Evolutionary conservation across 495 filamentous ascomycete genomes (phyloP).

Genomic region (Pyrenopolyporus hunteri): DNA sequence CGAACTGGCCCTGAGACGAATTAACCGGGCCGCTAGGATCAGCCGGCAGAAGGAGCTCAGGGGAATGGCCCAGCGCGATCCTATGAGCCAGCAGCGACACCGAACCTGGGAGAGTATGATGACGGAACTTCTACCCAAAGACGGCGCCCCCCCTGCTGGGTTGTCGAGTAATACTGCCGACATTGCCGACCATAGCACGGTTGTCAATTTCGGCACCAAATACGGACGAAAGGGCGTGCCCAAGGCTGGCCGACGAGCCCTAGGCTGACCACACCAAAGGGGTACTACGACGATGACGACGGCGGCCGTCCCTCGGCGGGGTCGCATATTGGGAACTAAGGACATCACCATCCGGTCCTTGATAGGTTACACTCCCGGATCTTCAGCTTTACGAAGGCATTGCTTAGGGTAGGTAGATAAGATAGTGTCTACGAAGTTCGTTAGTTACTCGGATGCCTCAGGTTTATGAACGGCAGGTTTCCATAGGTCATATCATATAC

Average conservation of each 20-base stretch:
- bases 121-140: conserved; percentile 47
- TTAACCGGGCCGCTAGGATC: conserved; percentile 55
- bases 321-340: neutral
- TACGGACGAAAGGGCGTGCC: conserved; percentile 47
- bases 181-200: conserved; percentile 56
- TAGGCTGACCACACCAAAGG: conserved; percentile 10
- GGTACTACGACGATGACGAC: conserved; percentile 5
- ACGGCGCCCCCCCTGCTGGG: too few relatives aligned
- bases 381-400: too few relatives aligned
- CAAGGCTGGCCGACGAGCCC: conserved; percentile 28
- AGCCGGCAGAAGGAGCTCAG: conserved; percentile 57
- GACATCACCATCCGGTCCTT: neutral
- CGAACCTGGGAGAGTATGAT: conserved; percentile 52
- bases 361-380: too few relatives aligned
- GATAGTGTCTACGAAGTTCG: too few relatives aligned
- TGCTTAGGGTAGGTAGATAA: too few relatives aligned
- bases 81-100: conserved; percentile 45
- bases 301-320: too few relatives aligned
- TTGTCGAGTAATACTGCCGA: conserved; percentile 67
- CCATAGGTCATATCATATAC: too few relatives aligned
- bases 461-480: too few relatives aligned
- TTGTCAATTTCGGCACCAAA: conserved; percentile 50
- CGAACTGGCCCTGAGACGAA: conserved; percentile 51
- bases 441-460: too few relatives aligned
- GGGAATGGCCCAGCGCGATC: conserved; percentile 44